phyloP scores from a whole-genome alignment of 1,284 basidiomycete species.

The Ceratobasidium theobromae region DNA sequence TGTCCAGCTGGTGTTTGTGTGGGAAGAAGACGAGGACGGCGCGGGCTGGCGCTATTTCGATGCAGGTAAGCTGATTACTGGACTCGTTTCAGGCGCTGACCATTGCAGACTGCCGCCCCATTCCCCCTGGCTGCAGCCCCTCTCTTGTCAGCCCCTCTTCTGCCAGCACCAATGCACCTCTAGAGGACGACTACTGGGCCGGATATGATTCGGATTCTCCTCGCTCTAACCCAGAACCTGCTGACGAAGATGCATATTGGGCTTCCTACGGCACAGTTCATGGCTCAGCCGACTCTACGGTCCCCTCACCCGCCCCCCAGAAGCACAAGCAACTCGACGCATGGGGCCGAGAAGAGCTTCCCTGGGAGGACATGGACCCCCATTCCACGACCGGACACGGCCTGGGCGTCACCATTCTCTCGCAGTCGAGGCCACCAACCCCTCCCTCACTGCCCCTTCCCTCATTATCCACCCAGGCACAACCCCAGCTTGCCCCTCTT shows the following conservation, averaged over 20 bases:
- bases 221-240: conserved; percentile 8
- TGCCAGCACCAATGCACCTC: too few relatives aligned
- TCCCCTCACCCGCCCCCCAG: conserved; percentile 32
- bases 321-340: conserved; percentile 21
- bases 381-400: conserved; percentile 13
- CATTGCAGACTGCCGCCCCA: conserved; percentile 5
- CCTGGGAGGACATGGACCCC: conserved; percentile 26
- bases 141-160: too few relatives aligned
- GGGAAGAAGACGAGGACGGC: conserved; percentile 29
- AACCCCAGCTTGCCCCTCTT: conserved; percentile 3
- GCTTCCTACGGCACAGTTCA: conserved; percentile 34
- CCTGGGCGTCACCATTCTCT: conserved; percentile 7
- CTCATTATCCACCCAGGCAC: not conserved
- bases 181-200: conserved; percentile 31
- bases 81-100: not conserved
- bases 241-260: conserved; percentile 36
- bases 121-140: conserved; percentile 11
- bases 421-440: conserved; percentile 15
- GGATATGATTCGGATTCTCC: conserved; percentile 27
- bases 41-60: conserved; percentile 30
- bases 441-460: conserved; percentile 1
- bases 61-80: not conserved
- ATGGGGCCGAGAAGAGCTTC: conserved; percentile 23
- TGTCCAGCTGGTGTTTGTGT: conserved; percentile 24
- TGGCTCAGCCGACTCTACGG: conserved; percentile 36